phyloP scores from a whole-genome alignment of 2,329 filamentous ascomycete species.

The Colletotrichum orchidophilum region DNA sequence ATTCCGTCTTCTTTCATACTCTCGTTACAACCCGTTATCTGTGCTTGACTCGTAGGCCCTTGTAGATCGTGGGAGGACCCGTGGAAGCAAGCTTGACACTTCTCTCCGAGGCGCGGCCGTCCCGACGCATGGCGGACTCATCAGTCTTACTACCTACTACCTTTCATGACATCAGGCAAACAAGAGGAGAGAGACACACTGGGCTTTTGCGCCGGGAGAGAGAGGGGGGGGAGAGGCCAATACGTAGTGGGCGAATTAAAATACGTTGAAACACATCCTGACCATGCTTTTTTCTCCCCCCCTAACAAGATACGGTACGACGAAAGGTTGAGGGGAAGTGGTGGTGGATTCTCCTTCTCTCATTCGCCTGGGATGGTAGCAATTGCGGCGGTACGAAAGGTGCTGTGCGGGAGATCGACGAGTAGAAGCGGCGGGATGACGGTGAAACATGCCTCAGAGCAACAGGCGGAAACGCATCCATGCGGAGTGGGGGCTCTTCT shows the following conservation, averaged over 20 bases:
- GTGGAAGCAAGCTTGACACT: neutral
- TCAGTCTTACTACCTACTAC: neutral
- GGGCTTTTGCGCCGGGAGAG: neutral
- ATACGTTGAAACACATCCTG: neutral
- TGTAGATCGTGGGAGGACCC: neutral
- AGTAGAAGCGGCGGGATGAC: slow-evolving; percentile 20
- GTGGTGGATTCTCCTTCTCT: neutral
- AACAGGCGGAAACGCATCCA: slow-evolving; percentile 24
- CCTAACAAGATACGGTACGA: neutral
- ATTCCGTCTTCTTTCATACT: neutral
- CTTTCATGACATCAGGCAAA: neutral
- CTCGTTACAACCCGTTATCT: neutral
- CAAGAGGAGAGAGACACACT: neutral
- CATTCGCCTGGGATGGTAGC: neutral
- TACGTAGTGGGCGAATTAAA: slow-evolving; percentile 8
- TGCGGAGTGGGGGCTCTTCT: slow-evolving; percentile 22
- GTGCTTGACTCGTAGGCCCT: neutral
- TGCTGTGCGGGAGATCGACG: slow-evolving; percentile 29
- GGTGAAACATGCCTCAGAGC: slow-evolving; percentile 32
- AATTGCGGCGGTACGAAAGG: neutral
- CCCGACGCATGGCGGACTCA: slow-evolving; percentile 1
- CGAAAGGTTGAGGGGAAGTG: neutral
- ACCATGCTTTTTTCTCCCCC: neutral
- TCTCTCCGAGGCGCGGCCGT: neutral
- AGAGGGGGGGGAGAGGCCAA: neutral